phyloP scores from a whole-genome alignment of 345 rosid species.

The Orychophragmus violaceus region DNA sequence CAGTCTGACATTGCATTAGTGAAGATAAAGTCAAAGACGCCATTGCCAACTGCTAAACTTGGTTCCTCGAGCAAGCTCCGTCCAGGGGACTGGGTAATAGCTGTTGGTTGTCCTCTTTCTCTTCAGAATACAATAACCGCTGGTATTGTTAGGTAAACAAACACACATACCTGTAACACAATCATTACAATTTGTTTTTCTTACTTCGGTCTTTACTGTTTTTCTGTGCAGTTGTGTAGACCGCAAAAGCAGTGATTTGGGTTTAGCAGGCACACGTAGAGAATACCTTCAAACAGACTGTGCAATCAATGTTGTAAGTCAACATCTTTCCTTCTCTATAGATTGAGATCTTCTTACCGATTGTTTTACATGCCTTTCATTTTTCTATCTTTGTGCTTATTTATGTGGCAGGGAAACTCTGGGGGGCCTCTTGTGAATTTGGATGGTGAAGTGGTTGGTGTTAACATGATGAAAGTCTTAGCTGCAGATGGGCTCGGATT shows the following conservation, averaged over 20 bases:
- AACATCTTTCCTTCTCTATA: background rate
- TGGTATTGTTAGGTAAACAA: conserved; percentile 74
- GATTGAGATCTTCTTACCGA: background rate
- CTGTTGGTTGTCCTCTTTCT: conserved; percentile 93
- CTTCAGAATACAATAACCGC: conserved; percentile 92
- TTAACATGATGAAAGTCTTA: conserved; percentile 74
- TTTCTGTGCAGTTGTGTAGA: conserved; percentile 62
- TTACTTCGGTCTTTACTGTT: background rate
- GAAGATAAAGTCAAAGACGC: conserved; percentile 71
- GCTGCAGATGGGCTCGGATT: conserved; percentile 81
- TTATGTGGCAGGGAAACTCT: conserved; percentile 66
- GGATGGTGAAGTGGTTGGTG: conserved; percentile 89
- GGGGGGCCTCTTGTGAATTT: conserved; percentile 92
- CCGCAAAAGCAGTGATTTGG: conserved; percentile 95
- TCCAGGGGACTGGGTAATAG: conserved; percentile 94
- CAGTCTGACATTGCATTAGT: conserved; percentile 95
- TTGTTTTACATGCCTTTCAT: background rate
- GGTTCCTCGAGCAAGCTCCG: conserved; percentile 82
- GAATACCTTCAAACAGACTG: conserved; percentile 91
- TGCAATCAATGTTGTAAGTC: conserved; percentile 66
- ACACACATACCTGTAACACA: background rate
- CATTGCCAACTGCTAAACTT: conserved; percentile 77
- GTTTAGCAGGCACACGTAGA: conserved; percentile 74
- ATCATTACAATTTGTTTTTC: background rate
- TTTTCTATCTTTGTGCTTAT: background rate